Base-by-base conservation (phyloP, 2,329 filamentous ascomycete genomes). In the Monilinia polystroma region DNA sequence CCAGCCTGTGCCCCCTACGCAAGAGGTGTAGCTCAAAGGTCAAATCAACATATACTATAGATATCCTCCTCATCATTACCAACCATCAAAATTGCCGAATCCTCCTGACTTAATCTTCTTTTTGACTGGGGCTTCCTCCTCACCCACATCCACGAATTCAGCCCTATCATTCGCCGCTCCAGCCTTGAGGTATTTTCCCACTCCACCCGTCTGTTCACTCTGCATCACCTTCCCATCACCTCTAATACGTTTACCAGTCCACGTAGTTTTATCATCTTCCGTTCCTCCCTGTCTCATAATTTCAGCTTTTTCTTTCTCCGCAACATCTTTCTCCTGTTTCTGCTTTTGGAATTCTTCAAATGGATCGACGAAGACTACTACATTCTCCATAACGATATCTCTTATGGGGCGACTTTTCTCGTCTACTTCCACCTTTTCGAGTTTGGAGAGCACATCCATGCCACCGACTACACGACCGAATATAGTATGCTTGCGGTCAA, bases 401-500 rank as follows among this genome's bases (percentile, higher is more conserved):
- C 90, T 85, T 0, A 89, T 81, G 0, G 95, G 95, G 8, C 90
- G 83, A 76, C 93, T 90, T 23, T 82, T 86, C n/a, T 87, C 86
- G 72, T 93, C 92, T 0, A 89, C 90, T 1, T 90, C 87, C 20
- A 89, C 86, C 14, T 85, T 85, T 79, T 99, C 95, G 79, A 99
- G 87, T 67, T 86, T 85, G 69, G 85, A 83, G 18, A 99, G 81
- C 0, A 89, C 85, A 55, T 90, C 87, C 65, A 88, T 74, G 0
- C 90, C 94, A 38, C 90, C 91, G 1, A 96, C 90, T 0, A 98
- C 87, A 49, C 88, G 87, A 2, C 90, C 95, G 74, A 99, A 99
- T 52, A 99, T 91, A n/a, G 95, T 98, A 79, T 99, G 95, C 76
- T 99, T 99, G 68, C 89, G 85, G 78, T 99, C 92, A 0, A 99